Evolutionary conservation across 306 rosid genomes (phyloP).

Genomic region (Lupinus albus): DNA sequence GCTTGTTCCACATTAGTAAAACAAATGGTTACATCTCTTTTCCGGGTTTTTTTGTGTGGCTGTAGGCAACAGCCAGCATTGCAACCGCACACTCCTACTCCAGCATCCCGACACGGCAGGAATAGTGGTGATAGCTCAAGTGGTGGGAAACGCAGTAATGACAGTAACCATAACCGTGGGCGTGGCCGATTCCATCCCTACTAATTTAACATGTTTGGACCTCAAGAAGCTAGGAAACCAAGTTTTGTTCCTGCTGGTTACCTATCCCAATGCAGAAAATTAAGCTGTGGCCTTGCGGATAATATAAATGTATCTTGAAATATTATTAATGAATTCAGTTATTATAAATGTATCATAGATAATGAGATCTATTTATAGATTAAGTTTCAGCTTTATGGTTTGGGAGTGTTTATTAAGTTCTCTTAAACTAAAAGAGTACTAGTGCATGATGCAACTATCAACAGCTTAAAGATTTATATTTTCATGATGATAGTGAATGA

Average conservation of each 20-base stretch:
- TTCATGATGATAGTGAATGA: too few species aligned
- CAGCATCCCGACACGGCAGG: slow-evolving; percentile 50
- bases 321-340: too few species aligned
- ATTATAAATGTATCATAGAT: too few species aligned
- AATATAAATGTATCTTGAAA: too few species aligned
- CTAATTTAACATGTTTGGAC: slow-evolving; percentile 38
- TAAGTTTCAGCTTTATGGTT: too few species aligned
- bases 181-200: slow-evolving; percentile 63
- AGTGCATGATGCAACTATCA: too few species aligned
- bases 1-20: slow-evolving; percentile 17
- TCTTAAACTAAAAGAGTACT: too few species aligned
- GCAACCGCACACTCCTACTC: slow-evolving; percentile 48
- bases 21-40: background rate
- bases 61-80: slow-evolving; percentile 63
- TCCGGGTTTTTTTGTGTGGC: slow-evolving; percentile 14
- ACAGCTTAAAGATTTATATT: too few species aligned
- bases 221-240: slow-evolving; percentile 2
- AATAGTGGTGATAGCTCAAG: slow-evolving; percentile 52
- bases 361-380: too few species aligned
- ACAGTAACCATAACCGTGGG: slow-evolving; percentile 49
- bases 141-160: slow-evolving; percentile 54
- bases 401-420: too few species aligned
- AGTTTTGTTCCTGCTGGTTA: slow-evolving; percentile 29
- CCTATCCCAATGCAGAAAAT: slow-evolving; percentile 4
- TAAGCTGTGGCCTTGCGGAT: slow-evolving; percentile 6